Evolutionary conservation across 306 rosid genomes (phyloP), one percentile per base, ranked within the genome.

Genomic region (Begonia loranthoides): DNA sequence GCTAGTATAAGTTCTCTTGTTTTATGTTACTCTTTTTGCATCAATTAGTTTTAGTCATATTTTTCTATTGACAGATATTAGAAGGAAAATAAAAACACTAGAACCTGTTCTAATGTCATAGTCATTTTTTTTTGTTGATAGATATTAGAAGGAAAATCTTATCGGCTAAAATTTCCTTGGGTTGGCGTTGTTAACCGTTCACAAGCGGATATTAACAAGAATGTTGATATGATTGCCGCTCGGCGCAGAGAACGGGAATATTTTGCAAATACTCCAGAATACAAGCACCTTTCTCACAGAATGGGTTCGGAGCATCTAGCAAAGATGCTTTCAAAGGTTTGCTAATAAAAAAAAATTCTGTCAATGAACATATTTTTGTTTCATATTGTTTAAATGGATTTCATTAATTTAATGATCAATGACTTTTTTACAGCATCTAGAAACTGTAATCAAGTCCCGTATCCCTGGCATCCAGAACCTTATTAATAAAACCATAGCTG

Each of bases 241-340:
- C 81, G 97, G 60, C 95, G 79, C 54, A 81, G 89, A 52, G 97
- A 88, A 65, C 95, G 82, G 0, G 95, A 84, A 34, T 84, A 88
- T 55, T 88, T 88, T 66, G 9, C 81, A 28, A 77, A 6, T 66
- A 81, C 95, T 59, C 87, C 89, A 13, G 97, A 88, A 67, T 88
- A 88, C 73, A 84, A 59, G 75, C 97, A 84, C 71, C 80, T 88
- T 44, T 79, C 94, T 61, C 83, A 63, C 56, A 73, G 95, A 70
- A 88, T 88, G 97, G 97, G 97, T 45, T 88, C 97, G 13, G 97
- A 88, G 74, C 93, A 88, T 73, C 84, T 88, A 5, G 95, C 97
- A 4, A 81, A 84, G 77, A 58, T 79, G 79, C 93, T 88, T 59
- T 88, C 97, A 10, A 88, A 88, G 93, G 97, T 88, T 70, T 36